phyloP scores from a whole-genome alignment of 257 asterid species.

The Nicotiana tabacum region DNA sequence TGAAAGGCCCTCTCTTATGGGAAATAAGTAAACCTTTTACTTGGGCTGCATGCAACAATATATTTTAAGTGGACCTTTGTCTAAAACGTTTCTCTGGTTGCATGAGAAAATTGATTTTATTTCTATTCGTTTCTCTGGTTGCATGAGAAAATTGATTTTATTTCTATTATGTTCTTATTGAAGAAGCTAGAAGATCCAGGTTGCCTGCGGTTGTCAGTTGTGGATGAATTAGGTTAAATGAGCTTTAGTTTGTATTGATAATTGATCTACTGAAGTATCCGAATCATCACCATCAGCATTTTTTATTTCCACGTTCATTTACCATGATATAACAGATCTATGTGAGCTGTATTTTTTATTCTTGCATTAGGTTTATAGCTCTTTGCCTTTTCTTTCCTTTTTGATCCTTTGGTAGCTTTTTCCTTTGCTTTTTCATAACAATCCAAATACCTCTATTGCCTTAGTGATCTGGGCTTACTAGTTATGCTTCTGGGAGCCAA shows the following conservation, averaged over 20 bases:
- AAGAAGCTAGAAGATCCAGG: background rate
- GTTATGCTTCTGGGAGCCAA: background rate
- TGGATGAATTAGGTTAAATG: background rate
- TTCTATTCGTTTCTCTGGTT: too few relatives aligned
- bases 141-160: background rate
- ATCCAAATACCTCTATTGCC: background rate
- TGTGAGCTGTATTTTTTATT: background rate
- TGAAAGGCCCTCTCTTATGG: background rate
- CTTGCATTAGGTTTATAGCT: background rate
- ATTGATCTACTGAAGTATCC: background rate
- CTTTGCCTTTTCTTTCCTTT: background rate
- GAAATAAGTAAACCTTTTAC: conserved; percentile 4
- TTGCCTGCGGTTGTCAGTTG: background rate
- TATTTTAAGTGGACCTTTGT: too few relatives aligned
- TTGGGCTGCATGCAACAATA: background rate
- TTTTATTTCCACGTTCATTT: background rate
- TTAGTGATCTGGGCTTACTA: background rate
- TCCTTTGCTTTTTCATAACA: background rate
- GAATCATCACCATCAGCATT: background rate
- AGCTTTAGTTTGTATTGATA: background rate
- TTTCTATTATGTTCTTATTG: background rate
- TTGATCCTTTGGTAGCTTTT: background rate
- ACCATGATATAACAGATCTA: background rate
- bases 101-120: too few relatives aligned
- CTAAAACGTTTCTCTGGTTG: too few relatives aligned